phyloP scores from a whole-genome alignment of 805 yeast species.

The Hanseniaspora nectarophila region DNA sequence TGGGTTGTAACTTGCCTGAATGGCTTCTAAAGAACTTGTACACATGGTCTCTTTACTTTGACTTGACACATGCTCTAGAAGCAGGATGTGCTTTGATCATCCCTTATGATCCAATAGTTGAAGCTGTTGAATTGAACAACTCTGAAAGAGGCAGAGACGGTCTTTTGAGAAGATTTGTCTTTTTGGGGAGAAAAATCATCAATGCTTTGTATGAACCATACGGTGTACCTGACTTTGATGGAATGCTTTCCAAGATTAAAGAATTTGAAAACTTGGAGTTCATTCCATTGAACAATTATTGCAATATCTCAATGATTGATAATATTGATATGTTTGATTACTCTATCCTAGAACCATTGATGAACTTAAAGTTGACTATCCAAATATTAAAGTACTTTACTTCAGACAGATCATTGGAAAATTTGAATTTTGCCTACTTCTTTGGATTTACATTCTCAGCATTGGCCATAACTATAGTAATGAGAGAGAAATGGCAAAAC shows the following conservation, averaged over 20 bases:
- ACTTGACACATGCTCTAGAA: conserved; percentile 21
- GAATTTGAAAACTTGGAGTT: conserved; percentile 9
- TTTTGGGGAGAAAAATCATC: conserved; percentile 12
- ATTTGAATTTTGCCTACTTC: background rate
- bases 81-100: conserved; percentile 22
- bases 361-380: conserved; percentile 4
- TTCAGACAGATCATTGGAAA: background rate
- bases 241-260: conserved; percentile 6
- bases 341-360: conserved; percentile 1
- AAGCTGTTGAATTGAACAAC: conserved; percentile 4
- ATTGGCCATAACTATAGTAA: conserved; percentile 2
- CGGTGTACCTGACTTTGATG: conserved; percentile 14
- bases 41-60: conserved; percentile 23
- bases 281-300: conserved; percentile 1
- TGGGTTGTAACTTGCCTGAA: conserved; percentile 19
- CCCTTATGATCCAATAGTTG: conserved; percentile 9
- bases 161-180: conserved; percentile 11
- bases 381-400: background rate
- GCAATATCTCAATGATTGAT: background rate
- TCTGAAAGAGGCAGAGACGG: conserved; percentile 12
- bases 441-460: conserved; percentile 10
- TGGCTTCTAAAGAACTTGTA: conserved; percentile 22
- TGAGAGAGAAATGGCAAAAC: conserved; percentile 12
- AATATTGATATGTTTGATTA: conserved; percentile 14
- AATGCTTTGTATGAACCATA: conserved; percentile 11